These are phyloP conservation scores for Collybiopsis luxurians DNA, from an alignment of 768 basidiomycete genomes.

Conservation along the genomic window DNA sequence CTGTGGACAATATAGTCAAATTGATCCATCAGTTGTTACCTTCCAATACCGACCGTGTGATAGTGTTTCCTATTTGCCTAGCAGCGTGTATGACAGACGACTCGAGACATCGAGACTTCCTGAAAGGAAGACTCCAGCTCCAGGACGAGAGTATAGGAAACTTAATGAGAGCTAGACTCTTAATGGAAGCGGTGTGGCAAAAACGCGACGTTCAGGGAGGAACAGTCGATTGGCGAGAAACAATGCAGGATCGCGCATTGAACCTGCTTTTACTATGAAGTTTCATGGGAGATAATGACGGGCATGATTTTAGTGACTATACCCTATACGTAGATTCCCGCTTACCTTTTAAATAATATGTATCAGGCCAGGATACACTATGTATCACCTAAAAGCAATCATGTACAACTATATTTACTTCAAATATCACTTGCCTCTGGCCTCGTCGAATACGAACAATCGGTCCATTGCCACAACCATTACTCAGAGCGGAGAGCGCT, in stretches of 20 bases:
- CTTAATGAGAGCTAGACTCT: slow-evolving; percentile 49
- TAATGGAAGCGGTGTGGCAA: slow-evolving; percentile 73
- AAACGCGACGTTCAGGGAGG: slow-evolving; percentile 54
- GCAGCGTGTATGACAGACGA: slow-evolving; percentile 75
- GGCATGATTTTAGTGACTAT: neutral
- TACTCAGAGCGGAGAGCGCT: too few species aligned
- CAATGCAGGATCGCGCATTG: slow-evolving; percentile 46
- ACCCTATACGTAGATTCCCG: neutral
- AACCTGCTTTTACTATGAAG: slow-evolving; percentile 51
- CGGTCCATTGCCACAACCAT: too few species aligned
- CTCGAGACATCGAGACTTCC: slow-evolving; percentile 50
- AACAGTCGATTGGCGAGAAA: slow-evolving; percentile 60
- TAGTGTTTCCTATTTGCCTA: slow-evolving; percentile 73
- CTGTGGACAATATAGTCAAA: slow-evolving; percentile 53
- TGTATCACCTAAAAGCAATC: too few species aligned
- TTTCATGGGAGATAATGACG: neutral
- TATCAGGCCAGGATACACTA: too few species aligned
- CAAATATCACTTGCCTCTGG: too few species aligned
- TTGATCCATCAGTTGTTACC: slow-evolving; percentile 51
- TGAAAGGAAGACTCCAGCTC: slow-evolving; percentile 53
- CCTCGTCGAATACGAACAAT: too few species aligned
- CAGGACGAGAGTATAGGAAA: slow-evolving; percentile 62
- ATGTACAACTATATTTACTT: too few species aligned
- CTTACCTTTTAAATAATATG: neutral
- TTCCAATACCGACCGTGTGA: slow-evolving; percentile 60